These are phyloP conservation scores for Phytophthora melonis DNA, from an alignment of 352 stramenopile species.

Conservation along the genomic window DNA sequence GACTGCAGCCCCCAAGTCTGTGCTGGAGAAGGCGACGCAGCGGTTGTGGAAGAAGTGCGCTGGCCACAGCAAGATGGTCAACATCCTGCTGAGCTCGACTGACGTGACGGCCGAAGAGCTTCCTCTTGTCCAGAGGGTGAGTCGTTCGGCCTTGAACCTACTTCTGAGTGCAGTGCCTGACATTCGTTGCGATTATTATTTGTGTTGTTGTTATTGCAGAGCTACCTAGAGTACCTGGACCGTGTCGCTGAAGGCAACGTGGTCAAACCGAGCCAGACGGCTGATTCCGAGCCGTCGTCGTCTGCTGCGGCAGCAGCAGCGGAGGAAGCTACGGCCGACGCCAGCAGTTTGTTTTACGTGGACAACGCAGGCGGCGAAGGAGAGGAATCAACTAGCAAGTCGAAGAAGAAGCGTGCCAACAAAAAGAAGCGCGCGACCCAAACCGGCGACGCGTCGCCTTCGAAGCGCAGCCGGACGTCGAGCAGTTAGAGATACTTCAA, in stretches of 20 bases:
- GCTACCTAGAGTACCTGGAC: slow-evolving; percentile 53
- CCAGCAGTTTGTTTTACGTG: slow-evolving; percentile 60
- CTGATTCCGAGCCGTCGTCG: background rate
- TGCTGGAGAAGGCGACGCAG: slow-evolving; percentile 28
- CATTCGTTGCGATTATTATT: slow-evolving; percentile 3
- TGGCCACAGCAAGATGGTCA: slow-evolving; percentile 49
- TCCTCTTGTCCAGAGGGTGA: slow-evolving; percentile 53
- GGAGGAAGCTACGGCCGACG: slow-evolving; percentile 2
- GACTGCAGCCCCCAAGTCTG: slow-evolving; percentile 25
- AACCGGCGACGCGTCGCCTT: slow-evolving; percentile 1
- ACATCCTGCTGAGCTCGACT: slow-evolving; percentile 56
- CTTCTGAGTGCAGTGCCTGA: slow-evolving; percentile 19
- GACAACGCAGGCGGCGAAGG: slow-evolving; percentile 60
- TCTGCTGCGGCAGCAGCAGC: background rate
- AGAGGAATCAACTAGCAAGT: slow-evolving; percentile 32
- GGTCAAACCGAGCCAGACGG: slow-evolving; percentile 15
- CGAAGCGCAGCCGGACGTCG: slow-evolving; percentile 32
- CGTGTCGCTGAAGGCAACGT: slow-evolving; percentile 32
- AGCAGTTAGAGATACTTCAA: slow-evolving; percentile 23
- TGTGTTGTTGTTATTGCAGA: slow-evolving; percentile 34
- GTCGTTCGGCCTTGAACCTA: background rate
- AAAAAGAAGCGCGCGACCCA: slow-evolving; percentile 41
- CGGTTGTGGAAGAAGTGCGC: slow-evolving; percentile 48
- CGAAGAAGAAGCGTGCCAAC: slow-evolving; percentile 40
- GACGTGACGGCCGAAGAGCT: slow-evolving; percentile 55